These are phyloP conservation scores for Kurtzmaniella quercitrusa DNA, from an alignment of 1,139 yeast genomes.

Conservation along the genomic window DNA sequence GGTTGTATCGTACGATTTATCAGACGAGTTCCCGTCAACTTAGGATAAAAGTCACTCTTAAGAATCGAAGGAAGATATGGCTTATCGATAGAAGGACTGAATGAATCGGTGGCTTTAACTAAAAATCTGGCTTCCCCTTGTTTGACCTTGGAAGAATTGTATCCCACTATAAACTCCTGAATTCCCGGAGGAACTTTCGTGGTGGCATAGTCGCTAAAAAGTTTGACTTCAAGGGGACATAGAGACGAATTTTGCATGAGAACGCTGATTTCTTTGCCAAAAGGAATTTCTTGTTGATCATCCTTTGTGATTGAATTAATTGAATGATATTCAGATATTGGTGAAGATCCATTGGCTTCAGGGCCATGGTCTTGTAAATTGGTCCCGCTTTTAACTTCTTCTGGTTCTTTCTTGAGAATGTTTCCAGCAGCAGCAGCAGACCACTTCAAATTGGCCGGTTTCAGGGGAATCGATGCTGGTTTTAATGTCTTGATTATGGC, in stretches of 20 bases:
- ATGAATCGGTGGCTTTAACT: slow-evolving; percentile 23
- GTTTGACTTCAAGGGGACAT: slow-evolving; percentile 27
- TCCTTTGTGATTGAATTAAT: slow-evolving; percentile 10
- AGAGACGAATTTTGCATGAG: slow-evolving; percentile 30
- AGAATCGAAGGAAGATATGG: slow-evolving; percentile 36
- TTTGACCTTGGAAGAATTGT: slow-evolving; percentile 10
- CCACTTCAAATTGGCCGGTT: slow-evolving; percentile 65
- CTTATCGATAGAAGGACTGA: slow-evolving; percentile 30
- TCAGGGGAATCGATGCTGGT: slow-evolving; percentile 66
- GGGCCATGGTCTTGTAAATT: background rate
- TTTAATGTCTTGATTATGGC: slow-evolving; percentile 48
- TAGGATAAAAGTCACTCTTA: slow-evolving; percentile 19
- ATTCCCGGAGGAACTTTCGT: slow-evolving; percentile 66
- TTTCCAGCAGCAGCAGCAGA: slow-evolving; percentile 62
- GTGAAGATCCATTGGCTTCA: slow-evolving; percentile 4
- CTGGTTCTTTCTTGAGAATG: background rate
- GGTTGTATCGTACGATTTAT: slow-evolving; percentile 18
- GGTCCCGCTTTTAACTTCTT: background rate
- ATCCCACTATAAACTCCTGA: slow-evolving; percentile 58
- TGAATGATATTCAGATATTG: slow-evolving; percentile 10
- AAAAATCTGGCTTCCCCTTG: slow-evolving; percentile 22
- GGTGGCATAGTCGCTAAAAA: slow-evolving; percentile 39
- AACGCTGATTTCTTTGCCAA: background rate
- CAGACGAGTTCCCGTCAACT: background rate
- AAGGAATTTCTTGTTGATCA: slow-evolving; percentile 12